Evolutionary conservation across 306 rosid species (phyloP), one percentile per base, ranked within the genome.

Genomic region (Vachellia pachyceras): DNA sequence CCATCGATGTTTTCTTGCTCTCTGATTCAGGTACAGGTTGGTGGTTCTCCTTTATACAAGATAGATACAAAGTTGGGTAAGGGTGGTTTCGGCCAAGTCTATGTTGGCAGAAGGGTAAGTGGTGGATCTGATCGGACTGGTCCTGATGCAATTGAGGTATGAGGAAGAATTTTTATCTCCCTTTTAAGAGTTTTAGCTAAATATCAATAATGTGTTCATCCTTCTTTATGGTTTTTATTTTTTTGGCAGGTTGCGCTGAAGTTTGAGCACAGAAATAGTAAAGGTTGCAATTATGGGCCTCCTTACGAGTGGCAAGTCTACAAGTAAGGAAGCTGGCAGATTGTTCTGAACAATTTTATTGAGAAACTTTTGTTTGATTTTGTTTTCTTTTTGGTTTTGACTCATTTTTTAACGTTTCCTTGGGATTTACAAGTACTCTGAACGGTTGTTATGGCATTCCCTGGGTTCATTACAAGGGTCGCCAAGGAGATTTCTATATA

Each of bases 271-370:
- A 90, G 94, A 82, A 94, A 92, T 83, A 92, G 98, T 86, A 94
- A 94, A 86, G 98, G 98, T 52, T 92, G 98, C 88, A 94, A 89
- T 83, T 94, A 92, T 80, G 98, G 98, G 40, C 96, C 98, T 82
- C 98, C 98, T 61, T 92, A 94, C 77, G 98, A 94, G 80, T 94
- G 98, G 98, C 97, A 92, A 81, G 98, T 94, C 74, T 94, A 94
- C 81, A 94, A 77, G 98, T 92, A 79, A 83, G 90, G 78, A 69
- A 77, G 55, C 64, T 70, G 25, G 76, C 74, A 35, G 49, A 18
- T 61, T 44, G 63, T 3, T 73, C 44, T 79, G 58, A 54, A 41
- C 50, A 46, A 18, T 50, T 47, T 77, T 78, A 50, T 76, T 44
- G 25, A 60, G 2, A 78, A 45, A 61, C 46, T 41, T 41, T 52